These are phyloP conservation scores for Forsythia viridissima DNA, from an alignment of 257 asterid genomes.

Conservation along the genomic window DNA sequence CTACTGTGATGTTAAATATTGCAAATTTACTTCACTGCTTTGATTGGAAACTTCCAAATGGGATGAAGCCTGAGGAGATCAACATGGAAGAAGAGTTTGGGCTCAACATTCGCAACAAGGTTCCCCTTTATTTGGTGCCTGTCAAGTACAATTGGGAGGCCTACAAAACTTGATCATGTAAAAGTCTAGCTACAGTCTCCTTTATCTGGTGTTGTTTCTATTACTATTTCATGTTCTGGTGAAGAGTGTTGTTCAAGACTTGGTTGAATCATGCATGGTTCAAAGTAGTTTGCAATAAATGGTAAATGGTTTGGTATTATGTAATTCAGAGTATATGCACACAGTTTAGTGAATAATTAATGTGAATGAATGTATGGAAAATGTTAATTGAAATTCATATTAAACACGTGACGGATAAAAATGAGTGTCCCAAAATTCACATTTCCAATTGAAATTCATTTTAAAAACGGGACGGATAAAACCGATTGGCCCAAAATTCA, in stretches of 20 bases:
- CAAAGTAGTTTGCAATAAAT: not conserved
- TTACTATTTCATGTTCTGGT: too few species aligned
- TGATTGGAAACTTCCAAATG: constrained; percentile 22
- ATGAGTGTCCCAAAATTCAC: too few species aligned
- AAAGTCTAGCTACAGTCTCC: not conserved
- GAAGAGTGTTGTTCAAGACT: not conserved
- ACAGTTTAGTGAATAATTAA: not conserved
- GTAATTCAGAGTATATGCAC: not conserved
- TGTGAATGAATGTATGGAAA: not conserved
- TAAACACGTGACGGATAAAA: too few species aligned
- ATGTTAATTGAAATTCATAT: too few species aligned
- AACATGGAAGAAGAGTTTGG: constrained; percentile 18
- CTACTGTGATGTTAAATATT: not conserved
- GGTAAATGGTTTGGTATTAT: not conserved
- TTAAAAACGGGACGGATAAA: too few species aligned
- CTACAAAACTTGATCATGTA: not conserved
- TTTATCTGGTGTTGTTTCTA: not conserved
- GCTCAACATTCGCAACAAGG: constrained; percentile 4
- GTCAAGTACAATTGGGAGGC: constrained; percentile 14
- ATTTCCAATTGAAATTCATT: too few species aligned
- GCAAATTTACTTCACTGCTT: constrained; percentile 9
- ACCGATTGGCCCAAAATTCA: too few species aligned
- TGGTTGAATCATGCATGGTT: not conserved
- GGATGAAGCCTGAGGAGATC: constrained; percentile 10
- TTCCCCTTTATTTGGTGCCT: constrained; percentile 7